Evolutionary conservation across 1,139 yeast genomes (phyloP), one percentile per base, ranked within the genome.

Genomic region (Sugiyamaella novakii): DNA sequence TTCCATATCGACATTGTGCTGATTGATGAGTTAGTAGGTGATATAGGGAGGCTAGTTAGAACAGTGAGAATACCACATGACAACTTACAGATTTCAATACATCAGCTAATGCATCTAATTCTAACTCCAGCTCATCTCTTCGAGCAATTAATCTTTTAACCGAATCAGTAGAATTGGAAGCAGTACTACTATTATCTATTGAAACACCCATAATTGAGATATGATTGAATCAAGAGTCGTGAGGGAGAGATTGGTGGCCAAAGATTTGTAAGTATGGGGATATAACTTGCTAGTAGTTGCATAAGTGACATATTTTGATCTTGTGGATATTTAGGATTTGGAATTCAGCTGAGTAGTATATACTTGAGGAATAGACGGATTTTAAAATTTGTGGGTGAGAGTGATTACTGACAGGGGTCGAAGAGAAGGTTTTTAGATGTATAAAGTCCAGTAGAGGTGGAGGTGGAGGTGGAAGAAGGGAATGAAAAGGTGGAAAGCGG

Each of bases 1-100:
- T 15, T 75, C 66, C 89, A 88, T 81, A 54, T 77, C 80, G 1
- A 77, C 82, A 31, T 71, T 68, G 36, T 72, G 71, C 52, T 59
- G 14, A 14, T n/a, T 4, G 6, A 25, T 27, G 25, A 33, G 44
- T 27, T 17, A 49, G 46, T 2, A 41, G 33, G n/a, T n/a, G n/a
- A n/a, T n/a, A n/a, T n/a, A n/a, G n/a, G n/a, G n/a, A n/a, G n/a
- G n/a, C n/a, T n/a, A n/a, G n/a, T n/a, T n/a, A n/a, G n/a, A n/a
- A n/a, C n/a, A n/a, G n/a, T n/a, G n/a, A n/a, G n/a, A n/a, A n/a
- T n/a, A n/a, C n/a, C n/a, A n/a, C n/a, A n/a, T n/a, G n/a, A n/a
- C n/a, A n/a, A 52, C 59, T 48, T 49, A 60, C 64, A 11, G 63
- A 54, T 31, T 58, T 56, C 12, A 66, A 59, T 12, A 65, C 64